These are phyloP conservation scores for Wickerhamomyces alni DNA, from an alignment of 805 yeast species.

Conservation along the genomic window DNA sequence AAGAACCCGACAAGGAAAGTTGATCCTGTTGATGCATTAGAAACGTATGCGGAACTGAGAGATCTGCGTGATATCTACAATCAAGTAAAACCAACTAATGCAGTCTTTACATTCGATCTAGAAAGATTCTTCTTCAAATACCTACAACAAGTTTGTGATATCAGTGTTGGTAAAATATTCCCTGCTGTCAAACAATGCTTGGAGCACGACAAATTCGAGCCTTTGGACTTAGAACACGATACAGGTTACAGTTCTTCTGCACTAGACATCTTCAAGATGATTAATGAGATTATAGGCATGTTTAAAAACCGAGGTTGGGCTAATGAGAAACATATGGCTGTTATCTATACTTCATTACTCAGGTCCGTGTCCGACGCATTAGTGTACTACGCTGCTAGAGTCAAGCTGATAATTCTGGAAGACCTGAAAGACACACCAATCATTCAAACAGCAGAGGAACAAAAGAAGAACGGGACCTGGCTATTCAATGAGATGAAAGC, in stretches of 20 bases:
- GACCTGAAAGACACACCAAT: constrained; percentile 30
- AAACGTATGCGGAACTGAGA: constrained; percentile 45
- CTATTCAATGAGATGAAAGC: constrained; percentile 44
- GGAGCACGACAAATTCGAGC: constrained; percentile 49
- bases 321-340: constrained; percentile 55
- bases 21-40: constrained; percentile 51
- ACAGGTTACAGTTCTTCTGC: constrained; percentile 53
- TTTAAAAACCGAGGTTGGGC: constrained; percentile 61
- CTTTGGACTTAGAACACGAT: constrained; percentile 38
- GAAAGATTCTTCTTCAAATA: constrained; percentile 52
- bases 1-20: constrained; percentile 24
- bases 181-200: constrained; percentile 50
- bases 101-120: constrained; percentile 43
- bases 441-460: constrained; percentile 19
- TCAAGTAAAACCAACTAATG: constrained; percentile 37
- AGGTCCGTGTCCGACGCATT: constrained; percentile 60
- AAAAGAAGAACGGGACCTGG: constrained; percentile 33
- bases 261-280: constrained; percentile 57
- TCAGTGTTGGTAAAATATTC: constrained; percentile 39
- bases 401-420: constrained; percentile 30
- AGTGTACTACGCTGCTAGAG: constrained; percentile 39
- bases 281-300: constrained; percentile 51
- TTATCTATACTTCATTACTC: constrained; percentile 52
- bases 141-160: constrained; percentile 33
- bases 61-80: constrained; percentile 46